Conservation (phyloP, 2,329 filamentous ascomycete species). For the Pseudophaeomoniella oleicola region DNA sequence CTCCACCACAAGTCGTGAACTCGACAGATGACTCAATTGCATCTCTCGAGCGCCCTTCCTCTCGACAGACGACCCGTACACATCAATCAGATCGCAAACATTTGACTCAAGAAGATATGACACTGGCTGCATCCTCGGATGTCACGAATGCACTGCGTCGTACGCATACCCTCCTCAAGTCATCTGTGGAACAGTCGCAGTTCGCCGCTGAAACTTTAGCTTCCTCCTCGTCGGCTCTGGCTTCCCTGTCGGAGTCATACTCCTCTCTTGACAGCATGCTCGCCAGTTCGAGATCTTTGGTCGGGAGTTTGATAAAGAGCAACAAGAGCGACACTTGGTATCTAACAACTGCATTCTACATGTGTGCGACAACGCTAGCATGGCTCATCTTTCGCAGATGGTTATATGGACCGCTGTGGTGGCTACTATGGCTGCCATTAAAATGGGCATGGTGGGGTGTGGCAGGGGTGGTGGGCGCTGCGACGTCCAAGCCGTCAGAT, state of each 20-base stretch:
- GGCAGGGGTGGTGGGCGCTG: constrained; percentile 39
- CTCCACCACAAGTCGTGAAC: too few species aligned
- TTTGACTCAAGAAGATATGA: constrained; percentile 56
- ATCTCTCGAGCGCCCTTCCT: constrained; percentile 1
- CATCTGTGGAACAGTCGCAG: constrained; percentile 70
- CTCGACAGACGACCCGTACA: constrained; percentile 5
- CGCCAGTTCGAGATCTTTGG: constrained; percentile 55
- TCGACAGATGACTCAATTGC: constrained; percentile 15
- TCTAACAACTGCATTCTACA: constrained; percentile 74
- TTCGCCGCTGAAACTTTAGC: constrained; percentile 78
- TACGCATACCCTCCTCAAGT: constrained; percentile 74
- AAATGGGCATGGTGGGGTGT: constrained; percentile 48
- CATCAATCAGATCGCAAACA: constrained; percentile 24
- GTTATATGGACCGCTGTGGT: constrained; percentile 80
- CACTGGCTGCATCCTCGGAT: constrained; percentile 62
- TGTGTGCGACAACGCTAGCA: constrained; percentile 59
- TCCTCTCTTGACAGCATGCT: constrained; percentile 64
- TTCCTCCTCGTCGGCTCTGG: constrained; percentile 55
- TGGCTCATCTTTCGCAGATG: constrained; percentile 81
- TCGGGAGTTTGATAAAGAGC: constrained; percentile 65
- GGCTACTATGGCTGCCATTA: constrained; percentile 74
- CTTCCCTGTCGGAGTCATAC: constrained; percentile 68
- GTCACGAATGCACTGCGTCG: constrained; percentile 72
- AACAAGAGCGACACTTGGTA: constrained; percentile 99
- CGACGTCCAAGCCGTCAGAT: not conserved